A percentile compares a stretch with the other conserved stretches of the same genome.
Evolutionary conservation across 1,284 basidiomycete genomes (phyloP).

Genomic region (Naganishia sp.): DNA sequence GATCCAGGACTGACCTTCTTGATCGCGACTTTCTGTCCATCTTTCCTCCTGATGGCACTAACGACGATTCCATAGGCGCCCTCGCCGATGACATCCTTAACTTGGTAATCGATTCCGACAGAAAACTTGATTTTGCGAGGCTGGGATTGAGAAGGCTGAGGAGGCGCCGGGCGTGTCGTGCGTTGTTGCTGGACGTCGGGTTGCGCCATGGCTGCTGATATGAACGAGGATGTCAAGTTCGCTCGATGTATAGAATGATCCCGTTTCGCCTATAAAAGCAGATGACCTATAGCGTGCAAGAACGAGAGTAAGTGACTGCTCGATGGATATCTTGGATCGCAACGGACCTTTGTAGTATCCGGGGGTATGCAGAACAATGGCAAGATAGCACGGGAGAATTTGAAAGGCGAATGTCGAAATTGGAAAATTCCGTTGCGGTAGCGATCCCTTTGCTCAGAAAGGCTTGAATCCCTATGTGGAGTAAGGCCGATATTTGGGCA

Average conservation of each 20-base stretch:
- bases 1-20: conserved; percentile 60
- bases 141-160: conserved; percentile 32
- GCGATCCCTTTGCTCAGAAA: conserved; percentile 1
- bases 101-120: conserved; percentile 67
- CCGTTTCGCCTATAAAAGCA: not conserved
- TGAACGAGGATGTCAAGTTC: not conserved
- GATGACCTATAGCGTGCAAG: not conserved
- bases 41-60: conserved; percentile 72
- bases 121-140: conserved; percentile 76
- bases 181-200: conserved; percentile 26
- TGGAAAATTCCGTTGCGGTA: not conserved
- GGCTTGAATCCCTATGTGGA: not conserved
- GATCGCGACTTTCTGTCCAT: conserved; percentile 78
- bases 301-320: not conserved
- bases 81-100: conserved; percentile 87
- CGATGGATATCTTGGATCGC: not conserved
- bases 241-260: not conserved
- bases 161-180: conserved; percentile 16
- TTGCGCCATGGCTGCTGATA: conserved; percentile 9
- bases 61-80: conserved; percentile 79
- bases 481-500: not conserved
- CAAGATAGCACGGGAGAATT: not conserved
- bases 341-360: conserved; percentile 3
- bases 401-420: conserved; percentile 8
- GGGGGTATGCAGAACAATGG: not conserved